These are phyloP conservation scores for Vitellaria paradoxa DNA, from an alignment of 179 eudicot genomes.

Conservation along the genomic window DNA sequence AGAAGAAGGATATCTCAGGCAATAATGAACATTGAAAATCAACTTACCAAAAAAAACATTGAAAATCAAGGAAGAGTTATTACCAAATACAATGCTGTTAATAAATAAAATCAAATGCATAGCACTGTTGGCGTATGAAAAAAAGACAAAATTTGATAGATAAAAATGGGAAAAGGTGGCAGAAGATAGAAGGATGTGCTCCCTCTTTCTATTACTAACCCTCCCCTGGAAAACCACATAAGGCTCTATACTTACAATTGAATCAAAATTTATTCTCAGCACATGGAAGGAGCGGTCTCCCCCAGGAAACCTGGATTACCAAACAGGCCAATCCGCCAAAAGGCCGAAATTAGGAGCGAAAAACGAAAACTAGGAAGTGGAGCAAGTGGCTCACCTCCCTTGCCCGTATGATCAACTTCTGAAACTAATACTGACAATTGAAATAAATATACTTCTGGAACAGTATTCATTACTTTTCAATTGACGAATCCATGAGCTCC, in stretches of 20 bases:
- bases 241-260: neutral
- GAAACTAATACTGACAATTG: neutral
- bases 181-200: neutral
- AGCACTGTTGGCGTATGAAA: neutral
- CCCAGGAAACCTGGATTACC: neutral
- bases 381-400: neutral
- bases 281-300: neutral
- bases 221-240: neutral
- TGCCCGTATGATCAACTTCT: neutral
- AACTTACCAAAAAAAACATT: too few species aligned
- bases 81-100: neutral
- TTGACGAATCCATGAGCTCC: neutral
- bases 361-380: neutral
- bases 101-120: neutral
- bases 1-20: slow-evolving; percentile 10
- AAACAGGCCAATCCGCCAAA: neutral
- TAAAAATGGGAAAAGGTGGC: neutral
- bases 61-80: neutral
- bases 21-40: neutral
- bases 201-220: neutral
- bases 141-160: neutral
- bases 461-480: slow-evolving; percentile 1
- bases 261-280: neutral
- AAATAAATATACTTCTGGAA: neutral
- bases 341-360: neutral